These are phyloP conservation scores for Lentinula novae-zelandiae DNA, from an alignment of 1,284 basidiomycete species.

Conservation along the genomic window DNA sequence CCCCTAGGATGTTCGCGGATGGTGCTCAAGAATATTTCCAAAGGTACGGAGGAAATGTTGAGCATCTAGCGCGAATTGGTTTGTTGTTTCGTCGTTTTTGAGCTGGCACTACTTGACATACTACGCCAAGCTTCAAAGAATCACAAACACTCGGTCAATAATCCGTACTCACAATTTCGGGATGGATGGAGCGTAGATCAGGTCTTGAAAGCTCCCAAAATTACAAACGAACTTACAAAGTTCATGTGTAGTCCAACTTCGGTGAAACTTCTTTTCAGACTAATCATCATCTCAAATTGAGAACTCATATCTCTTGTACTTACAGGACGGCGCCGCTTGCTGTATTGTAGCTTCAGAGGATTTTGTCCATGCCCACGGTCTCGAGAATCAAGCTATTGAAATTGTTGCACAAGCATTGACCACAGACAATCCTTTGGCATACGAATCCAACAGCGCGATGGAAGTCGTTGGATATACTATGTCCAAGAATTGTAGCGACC, in stretches of 20 bases:
- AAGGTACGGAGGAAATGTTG: constrained; percentile 67
- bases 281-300: background rate
- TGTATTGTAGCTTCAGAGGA: constrained; percentile 77
- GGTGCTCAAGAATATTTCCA: constrained; percentile 78
- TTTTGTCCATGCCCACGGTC: constrained; percentile 72
- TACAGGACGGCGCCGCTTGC: constrained; percentile 70
- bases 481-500: constrained; percentile 67
- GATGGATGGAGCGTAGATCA: constrained; percentile 73
- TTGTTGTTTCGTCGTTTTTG: constrained; percentile 17
- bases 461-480: constrained; percentile 74
- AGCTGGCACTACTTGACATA: background rate
- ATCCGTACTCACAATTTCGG: constrained; percentile 86
- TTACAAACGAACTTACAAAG: constrained; percentile 75
- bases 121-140: constrained; percentile 67
- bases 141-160: constrained; percentile 77
- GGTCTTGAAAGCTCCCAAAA: constrained; percentile 60
- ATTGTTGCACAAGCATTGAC: constrained; percentile 62
- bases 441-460: constrained; percentile 68
- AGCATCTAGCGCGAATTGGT: constrained; percentile 78
- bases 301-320: background rate
- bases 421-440: constrained; percentile 63
- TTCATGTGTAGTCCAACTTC: constrained; percentile 89
- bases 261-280: constrained; percentile 27
- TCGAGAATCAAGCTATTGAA: constrained; percentile 87
- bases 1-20: constrained; percentile 76